These are phyloP conservation scores for Ogataea salicorniae DNA, from an alignment of 805 yeast species.

Conservation along the genomic window DNA sequence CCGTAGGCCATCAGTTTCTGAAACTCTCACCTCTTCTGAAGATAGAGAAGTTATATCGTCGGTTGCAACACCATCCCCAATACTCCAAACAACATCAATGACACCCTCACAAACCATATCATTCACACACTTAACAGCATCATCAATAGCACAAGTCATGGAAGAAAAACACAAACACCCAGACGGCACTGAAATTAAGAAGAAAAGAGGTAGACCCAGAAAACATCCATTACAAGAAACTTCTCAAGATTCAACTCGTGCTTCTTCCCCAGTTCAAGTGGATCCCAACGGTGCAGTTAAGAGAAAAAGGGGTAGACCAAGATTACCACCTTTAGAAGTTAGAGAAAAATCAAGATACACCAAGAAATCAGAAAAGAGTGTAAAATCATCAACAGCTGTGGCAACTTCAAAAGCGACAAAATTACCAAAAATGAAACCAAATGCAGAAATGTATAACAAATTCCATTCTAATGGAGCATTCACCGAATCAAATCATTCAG, in stretches of 20 bases:
- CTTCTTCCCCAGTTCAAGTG: neutral
- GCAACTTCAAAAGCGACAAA: no score
- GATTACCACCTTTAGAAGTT: conserved; percentile 24
- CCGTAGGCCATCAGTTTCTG: no score
- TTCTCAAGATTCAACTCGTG: neutral
- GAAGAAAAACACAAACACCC: no score
- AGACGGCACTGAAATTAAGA: neutral
- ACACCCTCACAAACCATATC: neutral
- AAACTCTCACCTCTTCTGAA: neutral
- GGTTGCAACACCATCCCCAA: neutral
- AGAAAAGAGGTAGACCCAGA: conserved; percentile 21
- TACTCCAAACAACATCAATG: neutral
- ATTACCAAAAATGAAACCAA: no score
- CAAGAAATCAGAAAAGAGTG: conserved; percentile 14
- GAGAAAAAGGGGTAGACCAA: conserved; percentile 27
- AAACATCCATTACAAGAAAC: conserved; percentile 10
- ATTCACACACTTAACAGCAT: neutral
- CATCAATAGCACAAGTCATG: neutral
- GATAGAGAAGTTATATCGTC: neutral
- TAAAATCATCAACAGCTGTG: conserved; percentile 1
- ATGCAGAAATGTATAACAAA: no score
- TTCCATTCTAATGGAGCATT: no score
- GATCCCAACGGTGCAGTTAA: conserved; percentile 6
- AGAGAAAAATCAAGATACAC: conserved; percentile 23
- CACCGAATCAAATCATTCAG: no score